A percentile compares a stretch with the other conserved stretches of the same genome.
These are phyloP conservation scores for Scheffersomyces lignosus DNA, from an alignment of 805 yeast genomes.

Conservation along the genomic window DNA sequence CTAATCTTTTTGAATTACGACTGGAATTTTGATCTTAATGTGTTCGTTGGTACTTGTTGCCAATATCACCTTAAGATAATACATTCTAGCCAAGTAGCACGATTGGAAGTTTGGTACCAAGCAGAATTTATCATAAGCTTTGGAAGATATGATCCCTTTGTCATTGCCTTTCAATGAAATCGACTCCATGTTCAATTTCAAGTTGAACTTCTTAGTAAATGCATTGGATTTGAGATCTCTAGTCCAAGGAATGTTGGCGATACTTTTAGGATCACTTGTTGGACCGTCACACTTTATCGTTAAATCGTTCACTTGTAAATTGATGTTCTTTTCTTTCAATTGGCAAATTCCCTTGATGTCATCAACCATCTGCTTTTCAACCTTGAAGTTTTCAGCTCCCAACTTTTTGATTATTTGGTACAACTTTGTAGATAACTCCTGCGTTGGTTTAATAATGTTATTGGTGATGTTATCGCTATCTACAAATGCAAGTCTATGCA, in stretches of 20 bases:
- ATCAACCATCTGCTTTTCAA: conserved; percentile 29
- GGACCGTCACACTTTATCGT: conserved; percentile 8
- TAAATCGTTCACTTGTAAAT: conserved; percentile 20
- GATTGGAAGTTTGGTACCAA: conserved; percentile 41
- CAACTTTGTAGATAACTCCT: conserved; percentile 18
- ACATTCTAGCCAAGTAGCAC: conserved; percentile 32
- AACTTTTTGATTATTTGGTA: conserved; percentile 16
- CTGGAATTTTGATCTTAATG: conserved; percentile 30
- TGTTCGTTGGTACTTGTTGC: conserved; percentile 19
- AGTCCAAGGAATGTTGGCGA: conserved; percentile 11
- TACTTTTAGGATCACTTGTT: conserved; percentile 3
- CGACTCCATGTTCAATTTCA: conserved; percentile 14
- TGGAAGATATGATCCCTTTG: conserved; percentile 3
- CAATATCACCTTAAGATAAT: conserved; percentile 26
- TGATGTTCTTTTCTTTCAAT: conserved; percentile 24
- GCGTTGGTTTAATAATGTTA: conserved; percentile 23
- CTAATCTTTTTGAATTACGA: conserved; percentile 22
- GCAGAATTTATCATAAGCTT: conserved; percentile 24
- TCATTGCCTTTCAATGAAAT: conserved; percentile 11
- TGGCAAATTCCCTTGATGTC: conserved; percentile 31
- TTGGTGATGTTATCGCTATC: conserved; percentile 24
- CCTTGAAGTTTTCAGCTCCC: conserved; percentile 23
- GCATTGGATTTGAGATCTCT: conserved; percentile 1
- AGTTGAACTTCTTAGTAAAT: conserved; percentile 10
- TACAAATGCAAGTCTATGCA: conserved; percentile 1